These are phyloP conservation scores for Glycine latifolia DNA, from an alignment of 306 rosid genomes.

Conservation along the genomic window DNA sequence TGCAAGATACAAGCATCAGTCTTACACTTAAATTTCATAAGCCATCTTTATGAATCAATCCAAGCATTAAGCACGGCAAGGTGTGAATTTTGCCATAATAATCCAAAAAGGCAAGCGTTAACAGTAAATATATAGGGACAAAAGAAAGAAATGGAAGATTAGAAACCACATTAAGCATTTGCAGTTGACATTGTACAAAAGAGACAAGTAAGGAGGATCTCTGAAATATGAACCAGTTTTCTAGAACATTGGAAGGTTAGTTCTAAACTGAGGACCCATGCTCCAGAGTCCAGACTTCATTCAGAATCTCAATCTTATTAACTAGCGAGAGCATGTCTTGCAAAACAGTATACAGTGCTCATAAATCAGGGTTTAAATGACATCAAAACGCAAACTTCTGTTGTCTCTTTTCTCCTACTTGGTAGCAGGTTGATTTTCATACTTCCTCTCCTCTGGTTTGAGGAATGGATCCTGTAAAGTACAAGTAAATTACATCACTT, in stretches of 20 bases:
- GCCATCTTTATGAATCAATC: constrained; percentile 14
- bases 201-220: constrained; percentile 22
- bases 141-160: constrained; percentile 26
- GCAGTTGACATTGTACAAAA: constrained; percentile 42
- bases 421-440: constrained; percentile 52
- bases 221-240: constrained; percentile 31
- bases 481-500: constrained; percentile 13
- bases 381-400: constrained; percentile 39
- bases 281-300: constrained; percentile 36
- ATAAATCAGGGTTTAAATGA: constrained; percentile 28
- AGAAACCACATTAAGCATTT: constrained; percentile 37
- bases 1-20: background rate
- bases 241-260: constrained; percentile 24
- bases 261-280: constrained; percentile 21
- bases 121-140: constrained; percentile 5
- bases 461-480: constrained; percentile 71
- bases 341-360: constrained; percentile 43
- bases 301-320: constrained; percentile 50
- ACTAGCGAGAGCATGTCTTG: constrained; percentile 35
- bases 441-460: constrained; percentile 54
- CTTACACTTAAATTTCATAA: background rate
- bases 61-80: constrained; percentile 4
- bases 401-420: constrained; percentile 48
- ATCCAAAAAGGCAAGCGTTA: constrained; percentile 1
- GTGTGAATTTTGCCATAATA: background rate